Percentiles rank a stretch among this genome's conserved stretches.
Conservation (phyloP, 306 rosid species). For the Fragaria vesca region DNA sequence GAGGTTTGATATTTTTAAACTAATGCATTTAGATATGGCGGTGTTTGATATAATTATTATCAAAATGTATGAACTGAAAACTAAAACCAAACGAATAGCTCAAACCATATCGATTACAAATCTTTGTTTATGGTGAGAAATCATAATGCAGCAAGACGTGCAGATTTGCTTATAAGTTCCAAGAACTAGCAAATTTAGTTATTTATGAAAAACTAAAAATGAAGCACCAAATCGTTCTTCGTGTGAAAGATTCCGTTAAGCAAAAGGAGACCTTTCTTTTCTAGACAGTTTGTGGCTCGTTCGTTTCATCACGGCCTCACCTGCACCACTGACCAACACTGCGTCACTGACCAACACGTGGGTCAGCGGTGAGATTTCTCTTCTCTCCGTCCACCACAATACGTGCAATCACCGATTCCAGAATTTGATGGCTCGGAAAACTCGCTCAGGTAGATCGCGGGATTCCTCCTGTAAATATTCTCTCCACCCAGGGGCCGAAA, state of each 20-base stretch:
- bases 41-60: too few species aligned
- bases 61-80: too few species aligned
- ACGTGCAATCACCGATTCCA: conserved; percentile 30
- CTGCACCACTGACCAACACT: background rate
- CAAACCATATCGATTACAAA: too few species aligned
- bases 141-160: background rate
- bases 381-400: conserved; percentile 23
- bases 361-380: conserved; percentile 29
- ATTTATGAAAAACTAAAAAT: background rate
- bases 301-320: background rate
- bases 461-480: conserved; percentile 39
- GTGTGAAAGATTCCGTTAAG: conserved; percentile 14
- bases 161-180: background rate
- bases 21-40: too few species aligned
- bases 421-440: conserved; percentile 23
- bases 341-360: conserved; percentile 32
- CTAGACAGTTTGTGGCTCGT: background rate
- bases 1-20: too few species aligned
- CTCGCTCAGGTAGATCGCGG: background rate
- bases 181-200: background rate
- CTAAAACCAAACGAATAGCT: too few species aligned
- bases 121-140: background rate
- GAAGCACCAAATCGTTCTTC: background rate
- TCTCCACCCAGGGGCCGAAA: background rate
- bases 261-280: background rate